A percentile compares a stretch with the other conserved stretches of the same genome.
phyloP scores from a whole-genome alignment of 257 asterid genomes.

The Plectranthus barbatus region DNA sequence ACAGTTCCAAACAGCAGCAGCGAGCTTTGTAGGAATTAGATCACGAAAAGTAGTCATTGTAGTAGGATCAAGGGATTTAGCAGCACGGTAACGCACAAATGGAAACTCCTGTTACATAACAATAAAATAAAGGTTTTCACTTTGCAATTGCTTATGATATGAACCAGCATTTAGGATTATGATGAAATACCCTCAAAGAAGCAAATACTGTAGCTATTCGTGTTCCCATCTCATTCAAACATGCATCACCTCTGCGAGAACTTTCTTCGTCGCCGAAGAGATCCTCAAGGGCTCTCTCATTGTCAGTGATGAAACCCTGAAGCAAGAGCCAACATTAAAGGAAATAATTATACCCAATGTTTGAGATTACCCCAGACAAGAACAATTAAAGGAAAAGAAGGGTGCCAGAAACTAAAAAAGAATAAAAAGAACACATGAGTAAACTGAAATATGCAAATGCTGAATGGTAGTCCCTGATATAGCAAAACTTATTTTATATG shows the following conservation, averaged over 20 bases:
- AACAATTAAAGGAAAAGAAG: too few species aligned
- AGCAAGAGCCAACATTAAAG: background rate
- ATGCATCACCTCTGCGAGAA: constrained; percentile 69
- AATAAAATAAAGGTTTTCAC: constrained; percentile 5
- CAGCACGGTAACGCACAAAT: constrained; percentile 81
- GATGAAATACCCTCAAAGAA: constrained; percentile 67
- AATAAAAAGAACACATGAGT: too few species aligned
- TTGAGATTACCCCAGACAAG: background rate
- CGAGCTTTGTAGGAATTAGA: constrained; percentile 93
- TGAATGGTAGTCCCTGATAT: background rate
- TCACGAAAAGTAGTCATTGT: constrained; percentile 94
- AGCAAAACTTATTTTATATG: background rate
- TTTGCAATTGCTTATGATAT: background rate
- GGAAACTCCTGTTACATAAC: constrained; percentile 84
- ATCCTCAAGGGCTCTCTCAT: constrained; percentile 91
- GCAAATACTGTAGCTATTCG: constrained; percentile 95
- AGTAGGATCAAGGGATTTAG: constrained; percentile 85
- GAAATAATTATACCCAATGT: background rate
- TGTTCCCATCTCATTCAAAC: constrained; percentile 78
- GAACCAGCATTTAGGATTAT: constrained; percentile 6
- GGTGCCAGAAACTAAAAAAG: too few species aligned
- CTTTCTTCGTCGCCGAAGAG: constrained; percentile 93
- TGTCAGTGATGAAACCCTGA: constrained; percentile 89
- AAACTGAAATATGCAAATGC: background rate
- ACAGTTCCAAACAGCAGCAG: constrained; percentile 92